A percentile compares a stretch with the other conserved stretches of the same genome.
phyloP scores from a whole-genome alignment of 768 basidiomycete genomes.

The Boletus vermiculosoides region DNA sequence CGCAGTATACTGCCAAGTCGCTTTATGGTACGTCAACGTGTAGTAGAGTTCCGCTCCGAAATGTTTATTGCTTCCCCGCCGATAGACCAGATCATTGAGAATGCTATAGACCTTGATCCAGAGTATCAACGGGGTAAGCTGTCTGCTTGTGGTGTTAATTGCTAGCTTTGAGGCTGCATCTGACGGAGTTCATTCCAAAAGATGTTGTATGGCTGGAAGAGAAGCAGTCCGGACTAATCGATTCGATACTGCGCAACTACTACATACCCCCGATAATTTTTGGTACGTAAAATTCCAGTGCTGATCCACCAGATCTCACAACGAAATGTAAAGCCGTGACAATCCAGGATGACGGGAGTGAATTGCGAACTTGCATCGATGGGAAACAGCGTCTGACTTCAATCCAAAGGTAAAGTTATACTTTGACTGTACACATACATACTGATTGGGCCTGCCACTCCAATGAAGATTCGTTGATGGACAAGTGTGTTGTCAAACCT shows the following conservation, averaged over 20 bases:
- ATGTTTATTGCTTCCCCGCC: not conserved
- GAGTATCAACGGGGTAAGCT: slow-evolving; percentile 62
- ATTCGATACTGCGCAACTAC: slow-evolving; percentile 62
- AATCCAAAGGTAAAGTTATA: slow-evolving; percentile 46
- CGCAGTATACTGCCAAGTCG: slow-evolving; percentile 42
- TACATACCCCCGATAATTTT: slow-evolving; percentile 70
- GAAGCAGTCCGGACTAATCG: slow-evolving; percentile 62
- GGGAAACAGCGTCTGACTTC: slow-evolving; percentile 75
- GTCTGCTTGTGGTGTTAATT: not conserved
- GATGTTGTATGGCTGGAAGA: slow-evolving; percentile 64
- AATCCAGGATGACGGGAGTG: slow-evolving; percentile 39
- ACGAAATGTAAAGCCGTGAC: slow-evolving; percentile 36
- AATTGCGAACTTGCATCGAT: slow-evolving; percentile 58
- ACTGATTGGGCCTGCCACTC: not conserved
- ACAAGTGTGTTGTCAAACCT: slow-evolving; percentile 40
- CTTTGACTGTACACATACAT: not conserved
- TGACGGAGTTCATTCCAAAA: slow-evolving; percentile 24
- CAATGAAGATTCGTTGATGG: slow-evolving; percentile 52
- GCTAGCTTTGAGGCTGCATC: not conserved
- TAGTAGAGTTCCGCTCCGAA: not conserved
- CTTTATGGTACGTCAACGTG: slow-evolving; percentile 39
- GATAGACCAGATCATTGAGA: slow-evolving; percentile 48
- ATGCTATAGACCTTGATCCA: slow-evolving; percentile 54
- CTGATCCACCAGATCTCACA: slow-evolving; percentile 1
- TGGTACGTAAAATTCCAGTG: slow-evolving; percentile 36